A percentile compares a stretch with the other conserved stretches of the same genome.
Evolutionary conservation across 129 eudicot species (phyloP).

Genomic region (Silybum marianum): DNA sequence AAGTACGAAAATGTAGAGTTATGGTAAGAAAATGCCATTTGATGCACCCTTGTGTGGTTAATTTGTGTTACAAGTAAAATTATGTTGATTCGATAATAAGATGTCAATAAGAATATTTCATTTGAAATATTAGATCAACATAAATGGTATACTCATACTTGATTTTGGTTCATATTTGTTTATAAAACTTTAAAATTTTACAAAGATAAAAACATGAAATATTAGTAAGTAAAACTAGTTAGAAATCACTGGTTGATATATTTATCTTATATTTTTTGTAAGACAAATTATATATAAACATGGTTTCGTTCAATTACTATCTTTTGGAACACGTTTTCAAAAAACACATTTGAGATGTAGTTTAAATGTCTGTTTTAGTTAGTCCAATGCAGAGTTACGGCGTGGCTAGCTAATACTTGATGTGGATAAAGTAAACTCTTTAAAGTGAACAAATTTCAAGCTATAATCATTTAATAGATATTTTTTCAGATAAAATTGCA

Average conservation of each 20-base stretch:
- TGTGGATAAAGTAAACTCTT: no score
- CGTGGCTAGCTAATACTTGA: no score
- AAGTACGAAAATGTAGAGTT: background rate
- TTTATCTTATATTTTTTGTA: background rate
- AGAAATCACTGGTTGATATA: no score
- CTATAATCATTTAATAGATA: no score
- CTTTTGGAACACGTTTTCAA: background rate
- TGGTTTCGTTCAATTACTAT: background rate
- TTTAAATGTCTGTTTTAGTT: no score
- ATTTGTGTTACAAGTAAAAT: background rate
- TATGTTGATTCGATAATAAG: background rate
- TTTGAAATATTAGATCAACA: background rate
- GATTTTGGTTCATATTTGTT: no score
- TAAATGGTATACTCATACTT: no score
- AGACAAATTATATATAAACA: background rate
- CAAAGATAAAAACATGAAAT: no score
- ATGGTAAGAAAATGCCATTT: background rate
- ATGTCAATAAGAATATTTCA: background rate
- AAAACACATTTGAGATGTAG: background rate
- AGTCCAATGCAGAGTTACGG: no score
- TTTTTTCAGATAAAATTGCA: no score
- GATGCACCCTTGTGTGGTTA: background rate
- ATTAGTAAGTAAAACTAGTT: background rate
- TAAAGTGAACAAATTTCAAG: no score
- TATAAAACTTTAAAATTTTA: no score